phyloP scores from a whole-genome alignment of 2,329 filamentous ascomycete genomes.

The Verticillium longisporum region DNA sequence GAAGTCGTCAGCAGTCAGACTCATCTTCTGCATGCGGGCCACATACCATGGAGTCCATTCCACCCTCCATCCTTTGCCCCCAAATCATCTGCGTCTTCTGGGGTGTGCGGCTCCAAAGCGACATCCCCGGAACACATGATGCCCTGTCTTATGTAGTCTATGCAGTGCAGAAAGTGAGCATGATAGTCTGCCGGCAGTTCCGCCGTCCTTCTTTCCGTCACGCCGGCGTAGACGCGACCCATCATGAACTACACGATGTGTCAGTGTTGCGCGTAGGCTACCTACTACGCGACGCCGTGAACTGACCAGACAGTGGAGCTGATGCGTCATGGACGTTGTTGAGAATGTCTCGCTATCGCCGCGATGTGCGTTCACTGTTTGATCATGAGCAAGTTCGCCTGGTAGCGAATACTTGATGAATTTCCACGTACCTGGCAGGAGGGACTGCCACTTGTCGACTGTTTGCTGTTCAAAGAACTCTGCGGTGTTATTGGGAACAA shows the following conservation, averaged over 20 bases:
- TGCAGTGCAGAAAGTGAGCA: conserved; percentile 32
- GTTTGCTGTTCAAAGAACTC: conserved; percentile 31
- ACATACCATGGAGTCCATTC: conserved; percentile 31
- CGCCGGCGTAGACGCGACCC: conserved; percentile 22
- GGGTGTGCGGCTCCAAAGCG: conserved; percentile 26
- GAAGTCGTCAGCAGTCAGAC: neutral
- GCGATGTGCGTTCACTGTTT: conserved; percentile 2
- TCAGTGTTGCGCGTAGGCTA: neutral
- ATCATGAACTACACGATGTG: conserved; percentile 22
- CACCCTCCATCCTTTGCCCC: conserved; percentile 28
- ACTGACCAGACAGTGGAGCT: conserved; percentile 31
- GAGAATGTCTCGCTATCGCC: conserved; percentile 27
- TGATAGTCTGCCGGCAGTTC: conserved; percentile 18
- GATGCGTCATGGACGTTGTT: conserved; percentile 32
- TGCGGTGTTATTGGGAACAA: conserved; percentile 28
- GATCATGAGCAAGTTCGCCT: conserved; percentile 10
- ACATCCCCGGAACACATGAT: conserved; percentile 24
- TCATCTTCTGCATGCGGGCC: neutral
- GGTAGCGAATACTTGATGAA: conserved; percentile 21
- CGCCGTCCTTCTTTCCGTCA: conserved; percentile 12
- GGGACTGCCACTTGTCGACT: conserved; percentile 27
- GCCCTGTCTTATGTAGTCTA: conserved; percentile 32
- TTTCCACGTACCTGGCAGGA: conserved; percentile 27
- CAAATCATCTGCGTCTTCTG: conserved; percentile 29
- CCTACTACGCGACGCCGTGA: neutral